Conservation (phyloP, 352 stramenopile species). For the Phytopythium oedochilum region DNA sequence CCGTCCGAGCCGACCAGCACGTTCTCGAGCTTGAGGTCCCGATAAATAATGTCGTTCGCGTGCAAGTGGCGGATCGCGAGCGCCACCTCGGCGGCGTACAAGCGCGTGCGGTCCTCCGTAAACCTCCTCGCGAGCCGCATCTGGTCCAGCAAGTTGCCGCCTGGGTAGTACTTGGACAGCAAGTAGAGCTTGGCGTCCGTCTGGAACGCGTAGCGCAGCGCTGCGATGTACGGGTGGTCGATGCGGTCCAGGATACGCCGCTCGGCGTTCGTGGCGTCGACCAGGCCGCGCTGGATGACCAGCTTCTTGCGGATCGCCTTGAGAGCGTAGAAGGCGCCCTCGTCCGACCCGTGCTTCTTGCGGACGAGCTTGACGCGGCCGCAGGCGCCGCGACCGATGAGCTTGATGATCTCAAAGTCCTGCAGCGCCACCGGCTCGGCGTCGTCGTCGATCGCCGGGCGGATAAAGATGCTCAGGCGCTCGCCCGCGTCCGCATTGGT, state of each 20-base stretch:
- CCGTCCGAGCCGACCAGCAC: slow-evolving; percentile 95
- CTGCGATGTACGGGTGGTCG: slow-evolving; percentile 97
- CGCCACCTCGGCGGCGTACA: slow-evolving; percentile 97
- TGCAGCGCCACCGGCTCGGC: slow-evolving; percentile 59
- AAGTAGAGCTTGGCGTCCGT: slow-evolving; percentile 88
- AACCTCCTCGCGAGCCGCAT: slow-evolving; percentile 90
- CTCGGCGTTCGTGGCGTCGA: slow-evolving; percentile 91
- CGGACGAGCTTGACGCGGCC: slow-evolving; percentile 81
- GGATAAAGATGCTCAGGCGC: slow-evolving; percentile 75
- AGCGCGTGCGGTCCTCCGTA: slow-evolving; percentile 86
- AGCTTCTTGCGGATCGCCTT: slow-evolving; percentile 88
- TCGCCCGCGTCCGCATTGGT: slow-evolving; percentile 32
- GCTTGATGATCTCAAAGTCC: slow-evolving; percentile 97
- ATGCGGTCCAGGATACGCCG: slow-evolving; percentile 87
- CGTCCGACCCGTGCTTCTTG: slow-evolving; percentile 83
- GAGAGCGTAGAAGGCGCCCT: slow-evolving; percentile 83
- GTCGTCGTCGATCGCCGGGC: slow-evolving; percentile 43
- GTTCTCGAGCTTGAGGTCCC: slow-evolving; percentile 99
- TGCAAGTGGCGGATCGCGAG: slow-evolving; percentile 94
- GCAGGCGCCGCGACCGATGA: slow-evolving; percentile 93
- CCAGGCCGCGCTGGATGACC: slow-evolving; percentile 79
- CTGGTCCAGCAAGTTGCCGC: slow-evolving; percentile 93
- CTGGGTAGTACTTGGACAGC: slow-evolving; percentile 95
- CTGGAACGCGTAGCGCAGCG: slow-evolving; percentile 90
- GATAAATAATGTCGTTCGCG: slow-evolving; percentile 95